These are phyloP conservation scores for Fusarium bulbicola DNA, from an alignment of 2,329 filamentous ascomycete species.

Conservation along the genomic window DNA sequence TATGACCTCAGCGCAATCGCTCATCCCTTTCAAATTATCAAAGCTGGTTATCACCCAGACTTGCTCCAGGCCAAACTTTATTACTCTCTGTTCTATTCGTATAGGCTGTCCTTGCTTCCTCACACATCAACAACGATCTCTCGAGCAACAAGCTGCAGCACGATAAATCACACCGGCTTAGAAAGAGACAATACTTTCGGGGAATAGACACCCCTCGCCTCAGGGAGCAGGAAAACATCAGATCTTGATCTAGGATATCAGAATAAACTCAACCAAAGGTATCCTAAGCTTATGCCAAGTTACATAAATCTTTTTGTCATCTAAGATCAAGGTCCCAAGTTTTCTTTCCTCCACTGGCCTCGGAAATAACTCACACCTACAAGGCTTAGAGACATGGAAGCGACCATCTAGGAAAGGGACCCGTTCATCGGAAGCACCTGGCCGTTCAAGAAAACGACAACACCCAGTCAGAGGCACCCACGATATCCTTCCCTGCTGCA, in stretches of 20 bases:
- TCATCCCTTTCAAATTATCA: background rate
- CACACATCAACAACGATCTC: background rate
- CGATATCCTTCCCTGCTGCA: conserved; percentile 32
- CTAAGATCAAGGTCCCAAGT: background rate
- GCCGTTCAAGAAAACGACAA: conserved; percentile 21
- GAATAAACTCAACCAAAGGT: background rate
- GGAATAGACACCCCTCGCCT: background rate
- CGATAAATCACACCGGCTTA: background rate
- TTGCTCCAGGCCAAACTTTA: background rate
- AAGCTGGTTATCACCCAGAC: background rate
- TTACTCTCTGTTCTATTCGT: background rate
- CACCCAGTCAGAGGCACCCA: conserved; percentile 32
- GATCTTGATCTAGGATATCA: background rate
- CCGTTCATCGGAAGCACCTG: conserved; percentile 33
- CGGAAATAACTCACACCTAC: background rate
- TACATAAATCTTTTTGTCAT: background rate
- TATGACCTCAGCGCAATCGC: conserved; percentile 2
- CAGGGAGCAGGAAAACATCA: background rate
- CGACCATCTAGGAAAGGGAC: conserved; percentile 7
- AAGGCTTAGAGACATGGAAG: background rate
- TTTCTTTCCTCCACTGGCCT: background rate
- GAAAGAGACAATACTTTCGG: background rate
- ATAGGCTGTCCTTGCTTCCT: background rate
- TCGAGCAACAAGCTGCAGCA: background rate
- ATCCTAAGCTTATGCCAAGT: background rate